Base-by-base conservation (phyloP, 768 basidiomycete genomes). In the Holtermanniella nyarrowii region DNA sequence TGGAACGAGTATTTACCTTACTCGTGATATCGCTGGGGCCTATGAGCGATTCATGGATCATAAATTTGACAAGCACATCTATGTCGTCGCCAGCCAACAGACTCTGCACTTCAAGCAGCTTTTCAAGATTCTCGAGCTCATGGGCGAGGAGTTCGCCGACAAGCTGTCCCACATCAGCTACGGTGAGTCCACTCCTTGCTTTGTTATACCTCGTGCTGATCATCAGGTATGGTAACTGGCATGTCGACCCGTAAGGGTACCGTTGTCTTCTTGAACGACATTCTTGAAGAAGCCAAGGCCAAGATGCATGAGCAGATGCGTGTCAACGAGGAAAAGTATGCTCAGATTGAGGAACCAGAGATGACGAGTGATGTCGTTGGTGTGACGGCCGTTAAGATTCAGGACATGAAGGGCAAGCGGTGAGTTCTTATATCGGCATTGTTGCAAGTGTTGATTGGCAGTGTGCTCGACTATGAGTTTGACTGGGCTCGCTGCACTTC, bases 251-350 rank as follows among this genome's bases (percentile, higher is more conserved):
- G 75, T 53, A 88, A 83, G 72, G 90, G 90, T 27, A 96, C 88
- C 0, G 91, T 87, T 42, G 89, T 93, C 46, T 96, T 96, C 79
- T 75, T 99, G 25, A 82, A 95, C 62, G 81, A 96, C 71, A 96
- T 71, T 37, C 60, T 76, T 22, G 80, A 83, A 59, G 90, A 95
- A 65, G 88, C 91, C 0, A 78, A 81, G 3, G 77, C 79, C 42
- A 82, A 85, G 46, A 97, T 97, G 93, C 88, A 87, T 73, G 89
- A 91, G 53, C 88, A 91, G 73, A 99, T 99, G 93, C 77, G 76
- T 72, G 83, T 83, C 73, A 96, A 96, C 69, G 83, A 88, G 73
- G 88, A 82, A 48, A 99, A 97, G 73, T 96, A 91, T 63, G 79
- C 76, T 3, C 81, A 83, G 22, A 78, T 99, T 31, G 87, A 88